Evolutionary conservation across 257 asterid species (phyloP).

Genomic region (Agastache rugosa): DNA sequence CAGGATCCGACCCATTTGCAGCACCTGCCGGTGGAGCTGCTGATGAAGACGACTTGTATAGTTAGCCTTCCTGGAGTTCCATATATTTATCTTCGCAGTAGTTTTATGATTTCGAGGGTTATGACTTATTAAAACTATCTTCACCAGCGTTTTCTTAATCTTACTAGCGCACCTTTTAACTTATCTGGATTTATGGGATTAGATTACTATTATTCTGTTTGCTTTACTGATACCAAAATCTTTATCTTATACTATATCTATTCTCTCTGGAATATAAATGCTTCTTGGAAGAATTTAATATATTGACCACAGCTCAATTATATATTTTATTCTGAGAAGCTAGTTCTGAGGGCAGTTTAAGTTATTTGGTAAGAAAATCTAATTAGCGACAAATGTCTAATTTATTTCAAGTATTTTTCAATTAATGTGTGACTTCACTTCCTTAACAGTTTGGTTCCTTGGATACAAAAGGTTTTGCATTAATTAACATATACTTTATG

Average conservation of each 20-base stretch:
- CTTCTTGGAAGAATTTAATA: neutral
- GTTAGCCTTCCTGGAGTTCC: constrained; percentile 35
- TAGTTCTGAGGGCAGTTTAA: too few species aligned
- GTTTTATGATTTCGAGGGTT: constrained; percentile 10
- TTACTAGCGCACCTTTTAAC: neutral
- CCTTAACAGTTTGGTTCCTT: neutral
- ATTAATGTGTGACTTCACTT: neutral
- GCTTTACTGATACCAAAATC: neutral
- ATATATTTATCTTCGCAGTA: constrained; percentile 9
- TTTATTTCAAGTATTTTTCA: too few species aligned
- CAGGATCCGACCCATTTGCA: constrained; percentile 59
- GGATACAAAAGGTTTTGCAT: too few species aligned
- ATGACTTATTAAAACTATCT: neutral
- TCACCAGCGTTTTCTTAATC: neutral
- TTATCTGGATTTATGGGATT: neutral
- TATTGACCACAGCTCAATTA: too few species aligned
- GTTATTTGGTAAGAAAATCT: too few species aligned
- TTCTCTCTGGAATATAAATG: neutral
- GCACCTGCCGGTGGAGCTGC: constrained; percentile 55
- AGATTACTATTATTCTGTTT: neutral
- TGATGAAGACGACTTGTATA: constrained; percentile 65
- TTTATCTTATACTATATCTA: neutral
- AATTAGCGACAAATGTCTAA: too few species aligned
- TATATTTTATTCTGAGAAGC: too few species aligned
- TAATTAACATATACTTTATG: too few species aligned